Evolutionary conservation across 345 rosid genomes (phyloP).

Genomic region (Dipteronia sinensis): DNA sequence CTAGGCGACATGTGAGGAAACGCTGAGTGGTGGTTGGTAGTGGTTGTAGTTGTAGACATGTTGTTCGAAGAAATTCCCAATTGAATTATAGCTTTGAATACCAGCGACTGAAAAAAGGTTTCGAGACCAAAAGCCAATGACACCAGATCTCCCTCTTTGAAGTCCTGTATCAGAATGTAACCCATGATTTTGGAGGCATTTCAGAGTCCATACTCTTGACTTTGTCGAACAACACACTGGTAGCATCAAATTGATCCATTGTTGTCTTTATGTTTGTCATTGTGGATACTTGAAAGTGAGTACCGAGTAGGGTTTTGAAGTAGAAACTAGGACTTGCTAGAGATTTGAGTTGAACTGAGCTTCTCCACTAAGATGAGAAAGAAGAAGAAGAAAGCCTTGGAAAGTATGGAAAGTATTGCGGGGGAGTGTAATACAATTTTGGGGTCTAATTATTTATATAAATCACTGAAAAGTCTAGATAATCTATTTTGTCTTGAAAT

Average conservation of each 20-base stretch:
- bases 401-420: too few relatives aligned
- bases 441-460: too few relatives aligned
- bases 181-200: slow-evolving; percentile 86
- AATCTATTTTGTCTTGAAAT: too few relatives aligned
- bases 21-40: slow-evolving; percentile 41
- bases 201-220: slow-evolving; percentile 79
- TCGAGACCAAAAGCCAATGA: slow-evolving; percentile 73
- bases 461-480: too few relatives aligned
- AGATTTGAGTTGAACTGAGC: too few relatives aligned
- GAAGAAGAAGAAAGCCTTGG: too few relatives aligned
- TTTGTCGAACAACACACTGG: slow-evolving; percentile 65
- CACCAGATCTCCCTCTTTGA: slow-evolving; percentile 62
- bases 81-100: slow-evolving; percentile 63
- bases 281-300: too few relatives aligned
- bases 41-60: slow-evolving; percentile 40
- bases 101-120: slow-evolving; percentile 52
- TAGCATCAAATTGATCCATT: slow-evolving; percentile 85
- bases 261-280: neutral
- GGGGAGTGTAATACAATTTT: too few relatives aligned
- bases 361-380: too few relatives aligned
- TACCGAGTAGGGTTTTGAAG: neutral
- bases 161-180: slow-evolving; percentile 74
- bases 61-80: slow-evolving; percentile 64
- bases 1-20: slow-evolving; percentile 56
- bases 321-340: too few relatives aligned